A percentile compares a stretch with the other conserved stretches of the same genome.
Evolutionary conservation across 371 early-diverging fungal species (phyloP).

Genomic region (Ecytonucleospora hepatopenaei): DNA sequence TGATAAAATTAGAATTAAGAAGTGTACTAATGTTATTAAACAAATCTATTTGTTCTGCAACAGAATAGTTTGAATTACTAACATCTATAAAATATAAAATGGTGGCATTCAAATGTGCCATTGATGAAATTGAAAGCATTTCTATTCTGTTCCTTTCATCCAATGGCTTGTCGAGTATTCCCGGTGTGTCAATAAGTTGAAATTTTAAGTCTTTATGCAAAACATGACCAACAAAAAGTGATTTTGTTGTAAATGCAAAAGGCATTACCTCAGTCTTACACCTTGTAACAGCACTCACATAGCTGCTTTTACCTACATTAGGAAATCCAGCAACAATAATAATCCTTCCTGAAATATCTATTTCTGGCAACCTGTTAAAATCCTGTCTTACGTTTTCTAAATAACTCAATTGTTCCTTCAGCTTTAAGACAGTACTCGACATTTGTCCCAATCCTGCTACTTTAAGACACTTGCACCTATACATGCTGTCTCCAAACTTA

Average conservation of each 20-base stretch:
- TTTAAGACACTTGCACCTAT: conserved; percentile 97
- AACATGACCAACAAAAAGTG: conserved; percentile 98
- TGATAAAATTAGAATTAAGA: conserved; percentile 85
- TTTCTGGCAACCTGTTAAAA: conserved; percentile 82
- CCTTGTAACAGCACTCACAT: conserved; percentile 96
- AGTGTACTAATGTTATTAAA: conserved; percentile 90
- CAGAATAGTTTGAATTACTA: conserved; percentile 88
- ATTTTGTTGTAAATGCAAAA: conserved; percentile 99
- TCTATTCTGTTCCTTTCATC: conserved; percentile 99
- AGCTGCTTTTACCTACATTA: conserved; percentile 97
- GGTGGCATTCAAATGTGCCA: conserved; percentile 91
- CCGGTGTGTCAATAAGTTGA: conserved; percentile 99
- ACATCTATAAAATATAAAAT: conserved; percentile 96
- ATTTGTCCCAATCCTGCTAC: conserved; percentile 92
- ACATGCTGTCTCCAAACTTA: conserved; percentile 97
- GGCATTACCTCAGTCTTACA: conserved; percentile 99
- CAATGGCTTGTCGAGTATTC: conserved; percentile 94
- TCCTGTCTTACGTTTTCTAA: conserved; percentile 98
- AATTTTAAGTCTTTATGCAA: conserved; percentile 97
- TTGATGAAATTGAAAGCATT: conserved; percentile 98
- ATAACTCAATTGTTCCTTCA: conserved; percentile 88
- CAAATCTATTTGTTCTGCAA: conserved; percentile 74
- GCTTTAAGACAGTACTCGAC: conserved; percentile 97
- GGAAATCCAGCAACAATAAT: conserved; percentile 97
- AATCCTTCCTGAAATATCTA: conserved; percentile 95